phyloP scores from a whole-genome alignment of 1,284 basidiomycete genomes.

The Malassezia sympodialis region DNA sequence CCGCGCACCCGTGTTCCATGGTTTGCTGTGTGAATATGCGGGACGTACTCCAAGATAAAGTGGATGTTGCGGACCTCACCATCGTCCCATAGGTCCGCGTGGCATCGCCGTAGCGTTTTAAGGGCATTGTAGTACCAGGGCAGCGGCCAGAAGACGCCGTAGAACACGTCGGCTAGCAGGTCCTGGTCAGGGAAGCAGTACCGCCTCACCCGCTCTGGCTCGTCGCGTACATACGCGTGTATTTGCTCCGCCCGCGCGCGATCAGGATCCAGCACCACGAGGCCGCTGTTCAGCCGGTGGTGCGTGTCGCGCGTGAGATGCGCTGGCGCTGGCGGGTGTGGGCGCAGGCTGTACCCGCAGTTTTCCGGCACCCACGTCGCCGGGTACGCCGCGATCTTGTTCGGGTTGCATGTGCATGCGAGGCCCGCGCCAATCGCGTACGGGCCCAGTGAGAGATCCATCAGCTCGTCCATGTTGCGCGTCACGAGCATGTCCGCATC shows the following conservation, averaged over 20 bases:
- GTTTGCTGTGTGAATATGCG: constrained; percentile 20
- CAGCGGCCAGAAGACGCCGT: constrained; percentile 55
- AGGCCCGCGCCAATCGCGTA: constrained; percentile 69
- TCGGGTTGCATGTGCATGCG: constrained; percentile 87
- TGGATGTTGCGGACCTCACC: constrained; percentile 55
- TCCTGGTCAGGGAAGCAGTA: constrained; percentile 89
- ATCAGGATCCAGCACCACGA: constrained; percentile 70
- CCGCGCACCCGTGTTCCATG: constrained; percentile 27
- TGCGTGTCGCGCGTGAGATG: constrained; percentile 56
- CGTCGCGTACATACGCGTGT: constrained; percentile 53
- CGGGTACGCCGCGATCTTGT: constrained; percentile 72
- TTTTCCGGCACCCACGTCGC: constrained; percentile 79
- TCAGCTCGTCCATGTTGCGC: constrained; percentile 79
- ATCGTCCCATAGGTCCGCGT: constrained; percentile 65
- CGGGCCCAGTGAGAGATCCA: constrained; percentile 49
- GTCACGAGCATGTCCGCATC: constrained; percentile 85
- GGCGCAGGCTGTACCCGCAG: constrained; percentile 63
- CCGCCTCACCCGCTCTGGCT: constrained; percentile 57
- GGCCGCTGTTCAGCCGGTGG: constrained; percentile 73
- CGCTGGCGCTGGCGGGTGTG: constrained; percentile 49
- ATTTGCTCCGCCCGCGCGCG: not conserved
- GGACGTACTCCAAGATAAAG: constrained; percentile 31
- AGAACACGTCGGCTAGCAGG: constrained; percentile 67
- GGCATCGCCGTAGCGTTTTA: constrained; percentile 63
- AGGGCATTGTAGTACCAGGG: constrained; percentile 78